Percentiles rank a stretch among this genome's conserved stretches.
phyloP scores from a whole-genome alignment of 805 yeast species.

The Ogataea methylovora region DNA sequence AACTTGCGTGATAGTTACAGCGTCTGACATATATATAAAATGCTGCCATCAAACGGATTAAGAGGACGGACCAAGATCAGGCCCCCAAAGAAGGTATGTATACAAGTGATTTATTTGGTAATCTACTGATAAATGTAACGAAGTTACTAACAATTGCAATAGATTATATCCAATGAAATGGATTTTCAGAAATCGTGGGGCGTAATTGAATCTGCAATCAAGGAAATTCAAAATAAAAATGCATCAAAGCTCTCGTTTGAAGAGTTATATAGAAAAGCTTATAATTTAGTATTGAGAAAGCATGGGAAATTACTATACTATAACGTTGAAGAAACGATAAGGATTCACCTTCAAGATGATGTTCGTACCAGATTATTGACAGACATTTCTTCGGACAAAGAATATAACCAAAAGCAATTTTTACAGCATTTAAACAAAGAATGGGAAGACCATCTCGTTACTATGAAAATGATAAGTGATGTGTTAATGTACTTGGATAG shows the following conservation, averaged over 20 bases:
- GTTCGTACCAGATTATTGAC: slow-evolving; percentile 11
- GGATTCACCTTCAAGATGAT: slow-evolving; percentile 33
- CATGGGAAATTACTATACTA: slow-evolving; percentile 60
- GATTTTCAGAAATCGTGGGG: slow-evolving; percentile 67
- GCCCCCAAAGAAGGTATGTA: slow-evolving; percentile 48
- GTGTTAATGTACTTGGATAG: slow-evolving; percentile 82
- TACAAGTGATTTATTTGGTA: slow-evolving; percentile 12
- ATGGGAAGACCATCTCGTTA: slow-evolving; percentile 68
- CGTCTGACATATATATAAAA: slow-evolving; percentile 1
- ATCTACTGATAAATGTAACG: slow-evolving; percentile 14
- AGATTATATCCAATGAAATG: slow-evolving; percentile 28
- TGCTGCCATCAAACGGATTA: slow-evolving; percentile 20
- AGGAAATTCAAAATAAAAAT: slow-evolving; percentile 62
- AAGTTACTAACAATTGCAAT: slow-evolving; percentile 8
- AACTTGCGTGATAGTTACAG: too few relatives aligned
- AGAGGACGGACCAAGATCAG: slow-evolving; percentile 51
- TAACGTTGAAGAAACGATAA: slow-evolving; percentile 43
- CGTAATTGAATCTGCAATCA: slow-evolving; percentile 57
- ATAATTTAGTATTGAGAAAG: slow-evolving; percentile 65
- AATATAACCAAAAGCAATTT: slow-evolving; percentile 11
- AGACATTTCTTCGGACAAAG: slow-evolving; percentile 8
- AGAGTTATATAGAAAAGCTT: slow-evolving; percentile 72
- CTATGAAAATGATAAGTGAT: slow-evolving; percentile 76
- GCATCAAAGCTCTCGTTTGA: slow-evolving; percentile 76
- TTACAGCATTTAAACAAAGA: slow-evolving; percentile 28